Percentiles rank a stretch among this genome's conserved stretches.
phyloP scores from a whole-genome alignment of 805 yeast species.

The Candida michaelii region DNA sequence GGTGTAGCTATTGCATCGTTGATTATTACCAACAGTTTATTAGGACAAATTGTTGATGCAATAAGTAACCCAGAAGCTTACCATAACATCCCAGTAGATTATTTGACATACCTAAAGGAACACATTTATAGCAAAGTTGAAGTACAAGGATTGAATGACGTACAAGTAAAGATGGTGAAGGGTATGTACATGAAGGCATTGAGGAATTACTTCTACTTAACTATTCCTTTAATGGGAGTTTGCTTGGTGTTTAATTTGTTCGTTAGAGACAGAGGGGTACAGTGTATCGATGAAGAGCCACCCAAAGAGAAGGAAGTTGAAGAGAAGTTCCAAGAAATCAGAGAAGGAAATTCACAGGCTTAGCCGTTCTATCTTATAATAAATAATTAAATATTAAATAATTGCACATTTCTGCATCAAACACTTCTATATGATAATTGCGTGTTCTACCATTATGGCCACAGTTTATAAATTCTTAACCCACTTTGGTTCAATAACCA shows the following conservation, averaged over 20 bases:
- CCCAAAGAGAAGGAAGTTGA: not conserved
- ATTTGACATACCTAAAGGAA: constrained; percentile 20
- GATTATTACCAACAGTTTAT: constrained; percentile 26
- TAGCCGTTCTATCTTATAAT: too few species aligned
- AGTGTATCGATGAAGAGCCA: constrained; percentile 31
- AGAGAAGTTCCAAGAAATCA: too few species aligned
- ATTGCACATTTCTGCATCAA: too few species aligned
- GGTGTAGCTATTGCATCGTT: constrained; percentile 30
- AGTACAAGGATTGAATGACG: constrained; percentile 18
- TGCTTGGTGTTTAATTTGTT: constrained; percentile 31
- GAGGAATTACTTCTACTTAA: constrained; percentile 30
- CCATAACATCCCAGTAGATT: constrained; percentile 13
- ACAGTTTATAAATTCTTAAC: constrained; percentile 25
- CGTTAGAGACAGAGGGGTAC: constrained; percentile 39
- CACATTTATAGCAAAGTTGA: constrained; percentile 31
- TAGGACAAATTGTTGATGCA: constrained; percentile 19
- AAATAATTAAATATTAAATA: too few species aligned
- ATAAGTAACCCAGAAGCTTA: constrained; percentile 3
- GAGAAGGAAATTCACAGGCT: too few species aligned
- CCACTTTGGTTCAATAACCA: constrained; percentile 44
- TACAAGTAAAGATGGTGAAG: constrained; percentile 21
- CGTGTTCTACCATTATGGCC: not conserved
- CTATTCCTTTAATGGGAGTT: constrained; percentile 33
- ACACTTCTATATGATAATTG: too few species aligned
- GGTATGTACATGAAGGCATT: constrained; percentile 30